Evolutionary conservation across 345 rosid species (phyloP), one percentile per base, ranked within the genome.

Genomic region (Eucalyptus cloeziana): DNA sequence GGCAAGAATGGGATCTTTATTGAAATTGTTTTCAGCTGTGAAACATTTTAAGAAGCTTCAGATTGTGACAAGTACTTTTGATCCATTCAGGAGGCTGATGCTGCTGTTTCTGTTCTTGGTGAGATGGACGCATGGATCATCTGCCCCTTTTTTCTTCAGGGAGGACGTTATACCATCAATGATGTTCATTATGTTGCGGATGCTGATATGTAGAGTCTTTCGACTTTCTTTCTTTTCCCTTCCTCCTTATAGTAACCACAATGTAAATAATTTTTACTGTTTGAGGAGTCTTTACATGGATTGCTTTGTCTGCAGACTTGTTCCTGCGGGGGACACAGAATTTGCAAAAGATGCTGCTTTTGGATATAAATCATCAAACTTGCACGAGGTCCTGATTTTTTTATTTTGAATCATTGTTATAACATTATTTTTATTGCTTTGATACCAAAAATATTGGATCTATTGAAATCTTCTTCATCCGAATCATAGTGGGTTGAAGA

Each of bases 111-210:
- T 31, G 92, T 95, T 87, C 94, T 97, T 85, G 99, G 98, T 87
- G 95, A 97, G 92, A 93, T 97, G 96, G 99, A 97, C 83, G 94
- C 98, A 17, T 97, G 98, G 98, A 97, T 97, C 87, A 93, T 97
- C 89, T 97, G 99, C 92, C 99, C 99, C 17, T 97, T 97, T 92
- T 97, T 97, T 86, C 98, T 96, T 92, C 99, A 97, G 94, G 99
- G 98, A 91, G 99, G 99, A 88, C 99, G 99, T 76, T 96, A 95
- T 91, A 97, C 99, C 80, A 94, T 96, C 71, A 91, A 94, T 89
- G 98, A 97, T 89, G 90, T 96, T 89, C 99, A 97, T 89, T 97
- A 96, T 92, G 99, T 97, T 92, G 97, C 98, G 51, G 99, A 97
- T 90, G 94, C 94, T 87, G 98, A 97, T 89, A 8, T 93, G 99